phyloP scores from a whole-genome alignment of 805 yeast genomes.

The Zygosaccharomyces siamensis region DNA sequence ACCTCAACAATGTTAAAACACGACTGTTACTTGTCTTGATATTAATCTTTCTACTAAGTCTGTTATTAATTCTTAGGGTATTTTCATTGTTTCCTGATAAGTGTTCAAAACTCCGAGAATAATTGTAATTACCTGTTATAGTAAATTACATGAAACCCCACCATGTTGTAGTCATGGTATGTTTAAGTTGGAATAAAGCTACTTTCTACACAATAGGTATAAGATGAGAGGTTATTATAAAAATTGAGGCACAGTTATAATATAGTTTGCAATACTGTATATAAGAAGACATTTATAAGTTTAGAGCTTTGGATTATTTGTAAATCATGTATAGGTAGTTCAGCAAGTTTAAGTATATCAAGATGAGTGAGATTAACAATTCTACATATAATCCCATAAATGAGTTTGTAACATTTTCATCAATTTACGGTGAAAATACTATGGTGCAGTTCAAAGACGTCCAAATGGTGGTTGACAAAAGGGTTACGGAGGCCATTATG shows the following conservation, averaged over 20 bases:
- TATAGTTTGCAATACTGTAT: background rate
- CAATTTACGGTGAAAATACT: conserved; percentile 38
- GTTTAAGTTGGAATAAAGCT: background rate
- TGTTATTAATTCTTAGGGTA: background rate
- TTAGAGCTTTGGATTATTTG: background rate
- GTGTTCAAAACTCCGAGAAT: background rate
- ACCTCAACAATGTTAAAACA: too few relatives aligned
- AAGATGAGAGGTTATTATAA: background rate
- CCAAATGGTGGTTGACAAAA: conserved; percentile 36
- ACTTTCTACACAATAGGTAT: background rate
- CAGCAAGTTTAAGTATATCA: conserved; percentile 9
- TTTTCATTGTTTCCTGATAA: background rate
- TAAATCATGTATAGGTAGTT: background rate
- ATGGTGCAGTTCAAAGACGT: conserved; percentile 40
- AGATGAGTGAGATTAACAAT: conserved; percentile 12
- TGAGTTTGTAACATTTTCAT: conserved; percentile 38
- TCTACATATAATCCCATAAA: conserved; percentile 25
- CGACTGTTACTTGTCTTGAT: too few relatives aligned
- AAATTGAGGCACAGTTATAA: background rate
- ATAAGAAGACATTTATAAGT: background rate
- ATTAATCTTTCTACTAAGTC: too few relatives aligned
- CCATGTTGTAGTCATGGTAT: background rate
- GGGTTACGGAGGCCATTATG: conserved; percentile 40
- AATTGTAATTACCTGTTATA: conserved; percentile 22
- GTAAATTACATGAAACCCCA: conserved; percentile 24